Conservation (phyloP, 768 basidiomycete genomes). For the Pleurotus salmoneostramineus region DNA sequence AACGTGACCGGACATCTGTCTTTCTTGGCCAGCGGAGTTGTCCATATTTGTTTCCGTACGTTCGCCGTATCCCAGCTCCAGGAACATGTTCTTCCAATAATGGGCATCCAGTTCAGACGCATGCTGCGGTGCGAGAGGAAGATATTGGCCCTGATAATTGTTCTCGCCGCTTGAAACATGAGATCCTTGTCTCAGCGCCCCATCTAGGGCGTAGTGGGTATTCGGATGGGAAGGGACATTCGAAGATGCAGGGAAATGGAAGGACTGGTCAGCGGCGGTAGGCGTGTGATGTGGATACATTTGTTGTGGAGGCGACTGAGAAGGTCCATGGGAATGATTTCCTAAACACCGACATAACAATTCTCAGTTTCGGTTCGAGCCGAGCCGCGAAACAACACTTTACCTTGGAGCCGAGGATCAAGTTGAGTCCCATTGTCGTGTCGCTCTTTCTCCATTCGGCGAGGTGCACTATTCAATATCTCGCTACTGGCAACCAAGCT, state of each 20-base stretch:
- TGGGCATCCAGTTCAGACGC: conserved; percentile 59
- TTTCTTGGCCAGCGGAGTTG: not conserved
- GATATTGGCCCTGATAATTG: conserved; percentile 19
- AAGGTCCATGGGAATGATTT: conserved; percentile 16
- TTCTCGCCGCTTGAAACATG: not conserved
- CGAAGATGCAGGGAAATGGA: conserved; percentile 39
- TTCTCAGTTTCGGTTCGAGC: conserved; percentile 9
- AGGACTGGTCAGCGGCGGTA: conserved; percentile 29
- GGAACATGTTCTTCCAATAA: conserved; percentile 74
- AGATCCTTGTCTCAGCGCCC: not conserved
- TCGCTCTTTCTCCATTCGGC: conserved; percentile 36
- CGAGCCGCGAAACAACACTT: conserved; percentile 11
- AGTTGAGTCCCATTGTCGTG: conserved; percentile 39
- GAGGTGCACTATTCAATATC: conserved; percentile 40
- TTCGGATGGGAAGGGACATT: conserved; percentile 8
- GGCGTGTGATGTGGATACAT: conserved; percentile 31
- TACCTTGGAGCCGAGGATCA: conserved; percentile 57
- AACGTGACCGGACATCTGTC: conserved; percentile 10
- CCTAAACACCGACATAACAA: conserved; percentile 9
- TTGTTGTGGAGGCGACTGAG: conserved; percentile 25
- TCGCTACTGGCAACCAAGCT: conserved; percentile 59
- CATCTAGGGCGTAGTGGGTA: not conserved
- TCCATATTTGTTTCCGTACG: conserved; percentile 25
- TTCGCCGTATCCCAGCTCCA: conserved; percentile 67
- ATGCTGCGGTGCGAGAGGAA: conserved; percentile 34